Conservation (phyloP, 495 filamentous ascomycete genomes). For the Penicillium egyptiacum region DNA sequence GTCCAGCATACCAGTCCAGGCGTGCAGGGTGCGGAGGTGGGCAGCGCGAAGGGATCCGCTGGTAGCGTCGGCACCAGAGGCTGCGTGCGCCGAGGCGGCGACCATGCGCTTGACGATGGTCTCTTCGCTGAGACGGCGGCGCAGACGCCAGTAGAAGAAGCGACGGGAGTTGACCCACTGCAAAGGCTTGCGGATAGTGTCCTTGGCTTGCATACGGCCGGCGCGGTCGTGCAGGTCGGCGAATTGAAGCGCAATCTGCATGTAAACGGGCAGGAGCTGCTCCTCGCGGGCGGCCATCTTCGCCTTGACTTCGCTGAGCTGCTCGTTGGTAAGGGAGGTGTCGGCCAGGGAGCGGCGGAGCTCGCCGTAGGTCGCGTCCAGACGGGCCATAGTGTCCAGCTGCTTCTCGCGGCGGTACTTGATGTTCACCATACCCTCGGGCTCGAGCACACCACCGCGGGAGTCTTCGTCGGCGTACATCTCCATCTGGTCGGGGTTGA, state of each 20-base stretch:
- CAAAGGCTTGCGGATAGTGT: slow-evolving; percentile 78
- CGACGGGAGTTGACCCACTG: slow-evolving; percentile 87
- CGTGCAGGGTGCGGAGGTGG: slow-evolving; percentile 67
- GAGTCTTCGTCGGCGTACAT: slow-evolving; percentile 98
- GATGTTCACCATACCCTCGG: slow-evolving; percentile 97
- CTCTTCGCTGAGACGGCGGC: slow-evolving; percentile 94
- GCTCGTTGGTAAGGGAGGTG: slow-evolving; percentile 65
- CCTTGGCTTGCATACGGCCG: slow-evolving; percentile 97
- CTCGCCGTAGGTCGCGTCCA: slow-evolving; percentile 78
- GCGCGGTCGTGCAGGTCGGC: slow-evolving; percentile 97
- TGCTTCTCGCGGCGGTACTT: slow-evolving; percentile 98
- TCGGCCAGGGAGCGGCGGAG: slow-evolving; percentile 76
- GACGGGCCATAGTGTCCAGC: slow-evolving; percentile 94
- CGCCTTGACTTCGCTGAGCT: slow-evolving; percentile 74
- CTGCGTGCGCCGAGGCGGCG: slow-evolving; percentile 45
- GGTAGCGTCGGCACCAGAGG: slow-evolving; percentile 24
- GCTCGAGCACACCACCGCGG: slow-evolving; percentile 95
- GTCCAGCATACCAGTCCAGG: slow-evolving; percentile 72
- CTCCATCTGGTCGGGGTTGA: slow-evolving; percentile 95
- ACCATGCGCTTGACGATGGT: slow-evolving; percentile 88
- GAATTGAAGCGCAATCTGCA: slow-evolving; percentile 90
- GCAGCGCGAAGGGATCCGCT: slow-evolving; percentile 53
- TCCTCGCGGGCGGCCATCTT: slow-evolving; percentile 87
- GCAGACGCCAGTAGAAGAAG: slow-evolving; percentile 99
- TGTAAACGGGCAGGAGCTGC: slow-evolving; percentile 85